Base-by-base conservation (phyloP, 352 stramenopile species). In the Phytopythium litorale region DNA sequence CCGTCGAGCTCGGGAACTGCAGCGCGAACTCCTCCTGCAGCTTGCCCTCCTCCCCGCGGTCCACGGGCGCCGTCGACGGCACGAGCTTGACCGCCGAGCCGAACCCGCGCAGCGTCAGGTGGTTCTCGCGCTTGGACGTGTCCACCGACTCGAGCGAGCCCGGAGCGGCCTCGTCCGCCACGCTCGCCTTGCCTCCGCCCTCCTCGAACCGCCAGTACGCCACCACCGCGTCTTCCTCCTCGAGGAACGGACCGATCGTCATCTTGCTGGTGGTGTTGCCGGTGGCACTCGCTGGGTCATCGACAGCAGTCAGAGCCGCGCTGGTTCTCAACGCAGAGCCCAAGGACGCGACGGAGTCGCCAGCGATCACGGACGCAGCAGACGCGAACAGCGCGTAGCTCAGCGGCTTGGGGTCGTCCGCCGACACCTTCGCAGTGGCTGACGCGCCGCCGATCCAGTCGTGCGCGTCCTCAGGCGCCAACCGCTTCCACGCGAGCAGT, bases 201-300 rank as follows among this genome's bases (percentile, higher is more conserved):
- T 95, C 86, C 73, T 95, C 86, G 61, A 95, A 95, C 18, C 86
- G 76, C 86, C 86, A 95, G 60, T 95, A 95, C 8, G 81, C 84
- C 25, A 93, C 81, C 18, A 95, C 82, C 4, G 83, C 82, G 61
- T 95, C 84, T 60, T 93, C 86, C 60, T 95, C 86, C 19, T 93
- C 86, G 23, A 92, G 68, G 56, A 93, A 95, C 38, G 86, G 86
- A 21, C 86, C 86, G 62, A 95, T 91, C 4, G 75, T 88, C 67
- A 82, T 79, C 66, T 87, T 89, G 32, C 62, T 67, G 15, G 28
- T 62, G 52, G 57, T 58, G 52, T 58, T 55, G 71, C 60, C 23
- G 40, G n/a, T 18, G 55, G 11, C 18, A 40, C 28, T 38, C 21
- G 21, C 13, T 28, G 35, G 11, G n/a, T 48, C 38, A 6, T 58